Evolutionary conservation across 306 rosid species (phyloP), one percentile per base, ranked within the genome.

Genomic region (Begonia fuchsioides): DNA sequence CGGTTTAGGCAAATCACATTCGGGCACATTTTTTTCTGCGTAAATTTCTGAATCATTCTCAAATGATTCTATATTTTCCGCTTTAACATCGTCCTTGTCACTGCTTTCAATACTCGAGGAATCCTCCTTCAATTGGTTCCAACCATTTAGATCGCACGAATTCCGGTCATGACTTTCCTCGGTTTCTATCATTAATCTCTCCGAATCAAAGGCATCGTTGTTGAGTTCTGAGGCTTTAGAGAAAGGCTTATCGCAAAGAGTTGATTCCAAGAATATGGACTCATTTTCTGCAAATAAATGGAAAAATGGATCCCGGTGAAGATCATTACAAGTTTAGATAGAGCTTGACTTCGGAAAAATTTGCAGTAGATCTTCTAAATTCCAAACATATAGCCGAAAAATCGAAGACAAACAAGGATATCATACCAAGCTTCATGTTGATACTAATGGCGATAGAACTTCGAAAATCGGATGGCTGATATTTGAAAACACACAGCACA

Each of bases 261-360:
- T 57, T 49, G 72, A 62, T 53, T 71, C 82, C 50, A 65, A 55
- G 47, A 71, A 63, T 54, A 69, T 62, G 40, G 61, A 58, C 35
- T 83, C 82, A 64, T 83, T 76, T 53, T 84, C 98, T 85, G 94
- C 67, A 61, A 17, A 58, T 12, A 52, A 46, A 47, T 49, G 3
- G 1, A 15, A 45, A 44, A 2, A 56, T 43, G 15, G 16, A 32
- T 8, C 11, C 13, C 15, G 17, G 13, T 44, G 45, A 15, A 32
- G 13, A 32, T 10, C 1, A 12, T 12, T 26, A 56, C 7, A 11
- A 44, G 51, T 14, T 4, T 40, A 43, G 46, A 44, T 20, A 26
- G 43, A 1, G 10, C 20, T 6, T 3, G 50, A 44, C 46, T 32
- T n/a, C 26, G 1, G 1, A 10, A 18, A 32, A 20, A 2, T 17